Evolutionary conservation across 225 moss, liverwort and hornwort genomes (phyloP), one percentile per base, ranked within the genome.

Genomic region (Lunularia cruciata): DNA sequence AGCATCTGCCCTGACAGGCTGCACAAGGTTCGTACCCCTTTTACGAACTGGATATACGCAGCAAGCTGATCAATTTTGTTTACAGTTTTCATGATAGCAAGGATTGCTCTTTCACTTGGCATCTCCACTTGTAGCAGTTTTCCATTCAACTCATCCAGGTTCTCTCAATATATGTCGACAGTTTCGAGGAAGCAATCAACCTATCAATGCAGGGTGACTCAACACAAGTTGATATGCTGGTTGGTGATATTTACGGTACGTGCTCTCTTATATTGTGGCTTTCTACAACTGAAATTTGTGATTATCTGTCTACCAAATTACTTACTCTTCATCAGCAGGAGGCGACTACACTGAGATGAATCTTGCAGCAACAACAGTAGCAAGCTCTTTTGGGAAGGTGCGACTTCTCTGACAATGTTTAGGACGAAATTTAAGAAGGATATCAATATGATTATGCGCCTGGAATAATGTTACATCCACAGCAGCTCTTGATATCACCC

Each of bases 381-480:
- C 93, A 53, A 88, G 93, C 79, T 93, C 93, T 40, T 93, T 93
- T 70, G 93, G 93, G 72, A 93, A 93, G 91, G 91, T 91, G 72
- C 11, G 53, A 3, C 30, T 67, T 28, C 37, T 39, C 18, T 51
- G 8, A 51, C 5, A 51, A 51, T n/a, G 1, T n/a, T 43, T 59
- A 6, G 40, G 40, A 40, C 13, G 8, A 13, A 6, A 40, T 40
- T 40, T 40, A 40, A 13, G 40, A 40, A 40, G 13, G 40, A 40
- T 13, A 6, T 40, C 40, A 6, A 40, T 13, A 40, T 40, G 13
- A 6, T 40, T 40, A 13, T 40, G 40, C n/a, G n/a, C n/a, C n/a
- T n/a, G 40, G 13, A 40, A 13, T 40, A 6, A 13, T 6, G 40
- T 40, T 40, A 6, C 6, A 13, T 40, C 8, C 40, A 13, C 40